These are phyloP conservation scores for Pseudohalonectria lignicola DNA, from an alignment of 2,329 filamentous ascomycete species.

Conservation along the genomic window DNA sequence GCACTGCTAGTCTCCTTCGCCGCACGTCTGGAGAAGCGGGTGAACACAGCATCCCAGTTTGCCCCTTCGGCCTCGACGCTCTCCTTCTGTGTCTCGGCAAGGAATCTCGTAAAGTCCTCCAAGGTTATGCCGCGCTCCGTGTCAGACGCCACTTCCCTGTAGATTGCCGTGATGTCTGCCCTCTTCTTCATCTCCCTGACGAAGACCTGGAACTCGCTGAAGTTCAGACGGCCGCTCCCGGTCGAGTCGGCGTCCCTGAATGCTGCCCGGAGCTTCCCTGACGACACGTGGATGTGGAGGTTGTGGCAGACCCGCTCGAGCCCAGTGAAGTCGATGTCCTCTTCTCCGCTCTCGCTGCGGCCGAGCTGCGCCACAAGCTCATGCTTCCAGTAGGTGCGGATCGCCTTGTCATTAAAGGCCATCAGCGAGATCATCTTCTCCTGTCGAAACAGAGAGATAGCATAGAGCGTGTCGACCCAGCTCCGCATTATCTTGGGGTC, in stretches of 20 bases:
- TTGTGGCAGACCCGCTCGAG: slow-evolving; percentile 79
- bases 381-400: slow-evolving; percentile 74
- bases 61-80: slow-evolving; percentile 55
- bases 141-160: slow-evolving; percentile 48
- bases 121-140: slow-evolving; percentile 55
- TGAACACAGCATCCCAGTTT: slow-evolving; percentile 64
- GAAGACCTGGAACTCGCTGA: slow-evolving; percentile 73
- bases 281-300: slow-evolving; percentile 83
- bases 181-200: slow-evolving; percentile 74
- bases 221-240: slow-evolving; percentile 57
- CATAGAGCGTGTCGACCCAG: slow-evolving; percentile 78
- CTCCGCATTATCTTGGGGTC: slow-evolving; percentile 59
- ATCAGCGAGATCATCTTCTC: slow-evolving; percentile 85
- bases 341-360: slow-evolving; percentile 43
- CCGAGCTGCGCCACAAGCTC: slow-evolving; percentile 63
- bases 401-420: slow-evolving; percentile 71
- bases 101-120: slow-evolving; percentile 64
- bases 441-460: slow-evolving; percentile 75
- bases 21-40: slow-evolving; percentile 50
- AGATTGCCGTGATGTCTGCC: slow-evolving; percentile 68
- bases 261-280: slow-evolving; percentile 58
- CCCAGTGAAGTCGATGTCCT: slow-evolving; percentile 65
- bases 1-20: slow-evolving; percentile 16
- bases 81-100: slow-evolving; percentile 64
- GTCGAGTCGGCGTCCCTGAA: slow-evolving; percentile 65